Evolutionary conservation across 169 alveolate genomes (phyloP).

Genomic region (Cryptosporidium canis): DNA sequence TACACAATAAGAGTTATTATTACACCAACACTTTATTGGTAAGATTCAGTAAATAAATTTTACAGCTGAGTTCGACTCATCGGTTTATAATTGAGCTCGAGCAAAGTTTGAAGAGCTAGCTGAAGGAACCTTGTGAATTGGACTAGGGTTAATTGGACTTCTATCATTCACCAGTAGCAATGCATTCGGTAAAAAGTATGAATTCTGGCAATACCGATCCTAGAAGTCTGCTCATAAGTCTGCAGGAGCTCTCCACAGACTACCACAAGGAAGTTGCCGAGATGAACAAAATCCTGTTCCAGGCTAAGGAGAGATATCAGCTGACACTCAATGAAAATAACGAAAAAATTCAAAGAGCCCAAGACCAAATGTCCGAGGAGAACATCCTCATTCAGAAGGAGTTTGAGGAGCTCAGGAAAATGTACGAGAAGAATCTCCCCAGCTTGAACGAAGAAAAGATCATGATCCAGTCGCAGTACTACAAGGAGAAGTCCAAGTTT

Average conservation of each 20-base stretch:
- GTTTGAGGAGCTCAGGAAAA: constrained; percentile 55
- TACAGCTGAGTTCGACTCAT: not conserved
- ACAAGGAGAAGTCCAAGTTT: constrained; percentile 47
- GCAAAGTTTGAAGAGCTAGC: not conserved
- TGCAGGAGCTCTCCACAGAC: constrained; percentile 47
- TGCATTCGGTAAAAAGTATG: not conserved
- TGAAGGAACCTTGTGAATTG: not conserved
- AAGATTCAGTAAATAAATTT: not conserved
- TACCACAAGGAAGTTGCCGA: constrained; percentile 60
- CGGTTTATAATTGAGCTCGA: not conserved
- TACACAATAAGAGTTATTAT: not conserved
- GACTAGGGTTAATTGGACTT: not conserved
- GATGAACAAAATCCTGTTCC: constrained; percentile 31
- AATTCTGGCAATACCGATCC: constrained; percentile 12
- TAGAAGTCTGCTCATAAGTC: constrained; percentile 15
- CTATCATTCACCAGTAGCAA: not conserved
- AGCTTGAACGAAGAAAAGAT: constrained; percentile 38
- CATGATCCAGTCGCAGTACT: constrained; percentile 39
- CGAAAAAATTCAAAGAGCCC: constrained; percentile 46
- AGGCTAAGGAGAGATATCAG: constrained; percentile 56
- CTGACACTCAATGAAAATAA: constrained; percentile 27
- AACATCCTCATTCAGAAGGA: constrained; percentile 7
- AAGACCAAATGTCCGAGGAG: constrained; percentile 62
- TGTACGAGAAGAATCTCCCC: constrained; percentile 59
- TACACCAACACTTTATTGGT: not conserved